Percentiles rank a stretch among this genome's conserved stretches.
phyloP scores from a whole-genome alignment of 805 yeast genomes.

The Pichia cephalocereana region DNA sequence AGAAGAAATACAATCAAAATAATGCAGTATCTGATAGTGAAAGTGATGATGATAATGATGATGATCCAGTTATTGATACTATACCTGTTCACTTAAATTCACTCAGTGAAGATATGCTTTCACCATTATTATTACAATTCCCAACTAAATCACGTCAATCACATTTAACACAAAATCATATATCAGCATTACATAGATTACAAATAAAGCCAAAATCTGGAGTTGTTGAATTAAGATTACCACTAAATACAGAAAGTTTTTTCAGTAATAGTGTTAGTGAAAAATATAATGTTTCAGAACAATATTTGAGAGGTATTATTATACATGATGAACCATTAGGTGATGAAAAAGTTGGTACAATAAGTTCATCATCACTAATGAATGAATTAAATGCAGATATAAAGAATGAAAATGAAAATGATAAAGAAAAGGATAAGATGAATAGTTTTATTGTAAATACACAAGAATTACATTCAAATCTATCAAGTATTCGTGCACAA shows the following conservation, averaged over 20 bases:
- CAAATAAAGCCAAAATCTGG: constrained; percentile 50
- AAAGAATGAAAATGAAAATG: background rate
- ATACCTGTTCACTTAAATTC: constrained; percentile 44
- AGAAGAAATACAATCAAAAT: background rate
- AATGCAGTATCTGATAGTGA: background rate
- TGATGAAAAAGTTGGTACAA: background rate
- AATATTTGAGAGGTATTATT: constrained; percentile 65
- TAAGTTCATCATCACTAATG: constrained; percentile 1
- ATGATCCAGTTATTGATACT: constrained; percentile 54
- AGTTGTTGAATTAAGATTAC: constrained; percentile 66
- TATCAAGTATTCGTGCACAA: constrained; percentile 10
- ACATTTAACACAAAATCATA: constrained; percentile 2
- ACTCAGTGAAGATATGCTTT: constrained; percentile 16
- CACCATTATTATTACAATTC: constrained; percentile 41
- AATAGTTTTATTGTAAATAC: background rate
- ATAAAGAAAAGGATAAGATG: background rate
- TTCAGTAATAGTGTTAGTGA: constrained; percentile 57
- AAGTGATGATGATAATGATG: constrained; percentile 27
- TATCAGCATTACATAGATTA: constrained; percentile 2
- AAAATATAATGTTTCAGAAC: constrained; percentile 46
- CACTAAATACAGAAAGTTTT: constrained; percentile 58
- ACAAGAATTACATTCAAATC: background rate
- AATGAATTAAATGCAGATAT: background rate
- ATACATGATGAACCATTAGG: constrained; percentile 36
- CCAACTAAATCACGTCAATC: constrained; percentile 41